These are phyloP conservation scores for Fusarium albosuccineum DNA, from an alignment of 2,329 filamentous ascomycete species.

Conservation along the genomic window DNA sequence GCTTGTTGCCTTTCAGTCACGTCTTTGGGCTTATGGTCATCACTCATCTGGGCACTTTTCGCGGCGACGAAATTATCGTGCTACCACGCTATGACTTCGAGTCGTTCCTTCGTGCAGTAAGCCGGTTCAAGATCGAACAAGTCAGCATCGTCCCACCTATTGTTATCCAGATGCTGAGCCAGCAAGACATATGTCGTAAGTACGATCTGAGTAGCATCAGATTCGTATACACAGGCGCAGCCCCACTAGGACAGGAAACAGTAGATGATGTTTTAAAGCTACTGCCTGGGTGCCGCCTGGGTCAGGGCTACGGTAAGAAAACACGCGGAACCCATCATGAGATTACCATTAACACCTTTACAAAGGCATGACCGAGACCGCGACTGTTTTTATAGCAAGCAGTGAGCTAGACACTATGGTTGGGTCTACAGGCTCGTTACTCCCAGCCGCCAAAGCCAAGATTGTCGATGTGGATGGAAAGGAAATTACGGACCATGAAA, in stretches of 20 bases:
- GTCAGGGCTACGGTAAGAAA: conserved; percentile 78
- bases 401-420: conserved; percentile 71
- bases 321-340: accelerated
- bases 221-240: conserved; percentile 78
- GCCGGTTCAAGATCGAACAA: conserved; percentile 75
- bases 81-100: conserved; percentile 82
- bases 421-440: conserved; percentile 76
- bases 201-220: conserved; percentile 78
- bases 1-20: conserved; percentile 83
- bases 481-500: conserved; percentile 76
- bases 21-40: conserved; percentile 84
- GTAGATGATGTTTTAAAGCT: conserved; percentile 70
- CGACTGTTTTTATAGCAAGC: conserved; percentile 73
- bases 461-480: conserved; percentile 75
- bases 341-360: not conserved
- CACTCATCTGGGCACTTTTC: conserved; percentile 51
- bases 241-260: conserved; percentile 78
- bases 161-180: conserved; percentile 79
- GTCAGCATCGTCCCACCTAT: conserved; percentile 83
- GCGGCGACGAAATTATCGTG: conserved; percentile 78
- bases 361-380: conserved; percentile 78
- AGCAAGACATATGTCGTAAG: conserved; percentile 68
- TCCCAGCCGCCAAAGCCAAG: conserved; percentile 74
- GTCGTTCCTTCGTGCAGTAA: conserved; percentile 72
- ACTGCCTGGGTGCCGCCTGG: conserved; percentile 74